phyloP scores from a whole-genome alignment of 2,329 filamentous ascomycete genomes.

The Bipolaris oryzae region DNA sequence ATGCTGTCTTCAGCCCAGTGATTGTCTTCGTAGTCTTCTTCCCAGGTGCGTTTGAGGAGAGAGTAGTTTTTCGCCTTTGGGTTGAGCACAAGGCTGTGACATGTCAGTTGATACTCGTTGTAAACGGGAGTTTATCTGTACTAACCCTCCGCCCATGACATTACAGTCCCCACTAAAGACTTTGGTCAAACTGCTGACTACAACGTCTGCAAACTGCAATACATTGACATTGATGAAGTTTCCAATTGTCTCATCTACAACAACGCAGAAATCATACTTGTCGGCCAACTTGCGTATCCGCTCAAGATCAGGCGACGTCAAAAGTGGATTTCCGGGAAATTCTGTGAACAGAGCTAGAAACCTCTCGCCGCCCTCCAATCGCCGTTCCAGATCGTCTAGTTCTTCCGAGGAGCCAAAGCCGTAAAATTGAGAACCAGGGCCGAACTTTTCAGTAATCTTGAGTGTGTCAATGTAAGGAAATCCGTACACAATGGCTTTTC shows the following conservation, averaged over 20 bases:
- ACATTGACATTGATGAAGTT: constrained; percentile 97
- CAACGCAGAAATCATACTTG: constrained; percentile 83
- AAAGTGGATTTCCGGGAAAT: constrained; percentile 89
- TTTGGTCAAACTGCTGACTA: constrained; percentile 94
- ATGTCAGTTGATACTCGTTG: constrained; percentile 13
- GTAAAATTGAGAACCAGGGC: constrained; percentile 86
- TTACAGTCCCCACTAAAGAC: constrained; percentile 98
- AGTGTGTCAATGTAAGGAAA: constrained; percentile 97
- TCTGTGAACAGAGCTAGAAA: constrained; percentile 90
- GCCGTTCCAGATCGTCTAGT: constrained; percentile 79
- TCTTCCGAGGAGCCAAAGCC: constrained; percentile 78
- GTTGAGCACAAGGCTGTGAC: constrained; percentile 62
- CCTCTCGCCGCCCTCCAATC: constrained; percentile 72
- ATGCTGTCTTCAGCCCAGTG: constrained; percentile 94
- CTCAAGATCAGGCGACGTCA: constrained; percentile 80
- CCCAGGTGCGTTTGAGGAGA: constrained; percentile 69
- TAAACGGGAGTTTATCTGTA: not conserved
- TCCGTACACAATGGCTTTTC: constrained; percentile 87
- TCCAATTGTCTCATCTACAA: constrained; percentile 95
- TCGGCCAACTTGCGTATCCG: constrained; percentile 83
- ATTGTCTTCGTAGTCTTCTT: constrained; percentile 77
- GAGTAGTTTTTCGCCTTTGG: constrained; percentile 73
- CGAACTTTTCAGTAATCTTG: constrained; percentile 94
- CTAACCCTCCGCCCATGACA: constrained; percentile 86
- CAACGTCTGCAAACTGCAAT: constrained; percentile 83